Conservation (phyloP, 495 filamentous ascomycete genomes). For the Oidiodendron maius region DNA sequence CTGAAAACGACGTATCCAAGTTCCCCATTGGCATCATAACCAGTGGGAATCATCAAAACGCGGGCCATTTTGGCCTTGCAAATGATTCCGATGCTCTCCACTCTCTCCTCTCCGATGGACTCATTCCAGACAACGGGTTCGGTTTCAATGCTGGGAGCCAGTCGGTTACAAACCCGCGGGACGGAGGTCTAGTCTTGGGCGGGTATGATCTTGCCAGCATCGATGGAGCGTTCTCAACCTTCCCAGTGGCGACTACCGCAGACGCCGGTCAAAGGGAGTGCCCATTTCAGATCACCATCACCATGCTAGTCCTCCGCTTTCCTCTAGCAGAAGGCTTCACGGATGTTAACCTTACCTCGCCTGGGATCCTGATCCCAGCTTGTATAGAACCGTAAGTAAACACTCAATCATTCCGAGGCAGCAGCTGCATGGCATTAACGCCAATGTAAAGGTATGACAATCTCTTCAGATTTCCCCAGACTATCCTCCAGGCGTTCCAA, state of each 20-base stretch:
- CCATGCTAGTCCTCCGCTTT: neutral
- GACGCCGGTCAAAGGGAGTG: neutral
- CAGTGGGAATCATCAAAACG: too few relatives aligned
- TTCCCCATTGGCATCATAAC: too few relatives aligned
- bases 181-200: slow-evolving; percentile 1
- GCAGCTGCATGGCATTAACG: neutral
- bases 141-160: neutral
- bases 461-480: neutral
- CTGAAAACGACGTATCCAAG: too few relatives aligned
- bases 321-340: neutral
- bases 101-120: too few relatives aligned
- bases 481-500: neutral
- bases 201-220: slow-evolving; percentile 2
- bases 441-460: slow-evolving; percentile 1
- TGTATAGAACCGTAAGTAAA: slow-evolving; percentile 5
- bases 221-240: neutral
- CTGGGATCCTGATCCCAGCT: slow-evolving; percentile 1
- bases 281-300: neutral
- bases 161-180: neutral
- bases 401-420: neutral
- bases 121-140: too few relatives aligned
- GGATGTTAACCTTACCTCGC: neutral
- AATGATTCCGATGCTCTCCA: too few relatives aligned
- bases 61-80: too few relatives aligned
- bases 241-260: neutral